phyloP scores from a whole-genome alignment of 305 asterid species.

The Ilex paraguariensis region DNA sequence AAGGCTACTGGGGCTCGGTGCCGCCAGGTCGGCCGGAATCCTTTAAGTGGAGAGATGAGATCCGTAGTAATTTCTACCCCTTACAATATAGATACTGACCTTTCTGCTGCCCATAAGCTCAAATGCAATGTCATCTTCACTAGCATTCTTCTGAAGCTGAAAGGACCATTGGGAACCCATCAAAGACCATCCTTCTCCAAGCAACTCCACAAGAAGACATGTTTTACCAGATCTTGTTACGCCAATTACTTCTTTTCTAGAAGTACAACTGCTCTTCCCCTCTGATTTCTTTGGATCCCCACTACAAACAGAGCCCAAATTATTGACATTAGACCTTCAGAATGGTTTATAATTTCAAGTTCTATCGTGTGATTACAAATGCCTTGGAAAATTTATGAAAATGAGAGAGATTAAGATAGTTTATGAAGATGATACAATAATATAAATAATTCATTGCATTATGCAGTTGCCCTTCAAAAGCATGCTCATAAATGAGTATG shows the following conservation, averaged over 20 bases:
- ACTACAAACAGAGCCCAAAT: conserved; percentile 7
- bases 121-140: conserved; percentile 57
- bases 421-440: too few relatives aligned
- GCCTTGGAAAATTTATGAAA: too few relatives aligned
- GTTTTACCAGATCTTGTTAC: conserved; percentile 48
- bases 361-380: too few relatives aligned
- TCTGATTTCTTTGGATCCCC: conserved; percentile 55
- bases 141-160: conserved; percentile 37
- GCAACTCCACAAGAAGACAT: conserved; percentile 49
- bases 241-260: conserved; percentile 54
- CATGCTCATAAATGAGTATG: conserved; percentile 3
- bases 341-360: too few relatives aligned
- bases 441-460: too few relatives aligned
- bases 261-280: conserved; percentile 28
- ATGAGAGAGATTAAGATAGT: too few relatives aligned
- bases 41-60: too few relatives aligned
- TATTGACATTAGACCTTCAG: not conserved
- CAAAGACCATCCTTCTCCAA: conserved; percentile 58
- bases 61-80: too few relatives aligned
- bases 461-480: too few relatives aligned
- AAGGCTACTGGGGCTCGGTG: too few relatives aligned
- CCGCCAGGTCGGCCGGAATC: too few relatives aligned
- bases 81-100: too few relatives aligned
- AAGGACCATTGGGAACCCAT: conserved; percentile 71
- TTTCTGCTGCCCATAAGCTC: conserved; percentile 48